Base-by-base conservation (phyloP, 352 stramenopile genomes). In the Phytophthora foliorum region DNA sequence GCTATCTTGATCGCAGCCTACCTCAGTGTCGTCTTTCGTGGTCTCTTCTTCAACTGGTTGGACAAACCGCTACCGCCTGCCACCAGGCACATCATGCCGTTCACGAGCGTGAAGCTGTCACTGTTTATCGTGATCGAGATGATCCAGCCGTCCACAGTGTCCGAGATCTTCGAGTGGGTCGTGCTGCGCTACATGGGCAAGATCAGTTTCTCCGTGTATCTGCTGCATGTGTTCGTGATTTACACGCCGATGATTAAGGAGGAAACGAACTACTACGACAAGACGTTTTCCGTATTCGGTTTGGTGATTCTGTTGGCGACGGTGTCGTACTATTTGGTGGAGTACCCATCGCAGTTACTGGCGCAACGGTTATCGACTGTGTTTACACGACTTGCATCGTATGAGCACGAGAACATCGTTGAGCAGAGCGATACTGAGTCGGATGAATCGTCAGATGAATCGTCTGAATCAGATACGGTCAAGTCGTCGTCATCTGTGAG, bases 161-260 rank as follows among this genome's bases (percentile, higher is more conserved):
- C 64, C 9, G 22, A 32, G 0, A 14, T 74, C 42, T 67, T 81
- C 34, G 74, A 81, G 63, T 81, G 61, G 65, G 41, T 52, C 11
- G 19, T 71, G 6, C 32, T 81, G 19, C 42, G 45, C 14, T 81
- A 72, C 62, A 59, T 54, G 6, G 74, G 74, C 48, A 78, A 81
- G 56, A 64, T 81, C 41, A 81, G 73, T 44, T 81, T 68, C 53
- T 81, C 73, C 7, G 67, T 77, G 25, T 81, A 81, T 19, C 17
- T 81, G 55, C 49, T 78, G 11, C 74, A 81, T 29, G 74, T 54
- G 19, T 86, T 84, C 22, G 75, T 87, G 51, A 48, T 72, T 25
- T 55, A 38, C 31, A 59, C 42, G 9, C 57, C 57, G 17, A 14
- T 29, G 10, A 57, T 57, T 24, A n/a, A n/a, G n/a, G n/a, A 62